These are phyloP conservation scores for Naganishia kalamii DNA, from an alignment of 768 basidiomycete species.

Conservation along the genomic window DNA sequence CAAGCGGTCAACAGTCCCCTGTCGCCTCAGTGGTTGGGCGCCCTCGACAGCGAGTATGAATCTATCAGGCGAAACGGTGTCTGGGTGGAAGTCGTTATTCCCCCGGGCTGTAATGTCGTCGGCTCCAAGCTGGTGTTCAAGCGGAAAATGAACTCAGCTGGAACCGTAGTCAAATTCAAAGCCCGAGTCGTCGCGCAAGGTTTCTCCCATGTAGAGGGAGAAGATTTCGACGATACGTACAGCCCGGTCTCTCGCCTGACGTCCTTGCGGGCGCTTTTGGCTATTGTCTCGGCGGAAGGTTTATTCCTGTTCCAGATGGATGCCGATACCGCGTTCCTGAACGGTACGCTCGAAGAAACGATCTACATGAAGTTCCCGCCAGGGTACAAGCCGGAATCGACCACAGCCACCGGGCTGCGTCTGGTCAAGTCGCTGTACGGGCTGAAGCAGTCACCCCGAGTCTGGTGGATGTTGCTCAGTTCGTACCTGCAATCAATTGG, in stretches of 20 bases:
- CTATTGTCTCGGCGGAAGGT: constrained; percentile 18
- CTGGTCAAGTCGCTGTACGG: constrained; percentile 23
- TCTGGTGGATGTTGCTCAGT: constrained; percentile 26
- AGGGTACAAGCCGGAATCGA: constrained; percentile 22
- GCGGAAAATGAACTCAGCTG: too few species aligned
- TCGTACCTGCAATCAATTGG: constrained; percentile 21
- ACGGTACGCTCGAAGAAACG: constrained; percentile 26
- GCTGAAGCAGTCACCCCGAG: constrained; percentile 26
- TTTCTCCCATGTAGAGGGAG: constrained; percentile 49
- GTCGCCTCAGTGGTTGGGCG: too few species aligned
- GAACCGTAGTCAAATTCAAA: too few species aligned
- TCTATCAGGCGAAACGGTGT: too few species aligned
- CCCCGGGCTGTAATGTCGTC: too few species aligned
- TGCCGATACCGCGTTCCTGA: constrained; percentile 35
- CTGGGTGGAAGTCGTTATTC: too few species aligned
- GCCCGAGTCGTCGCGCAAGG: constrained; percentile 52
- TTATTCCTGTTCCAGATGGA: constrained; percentile 30
- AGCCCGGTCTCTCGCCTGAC: constrained; percentile 38
- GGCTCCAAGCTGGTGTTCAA: too few species aligned
- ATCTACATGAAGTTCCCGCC: constrained; percentile 50
- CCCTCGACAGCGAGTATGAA: too few species aligned
- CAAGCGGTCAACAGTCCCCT: too few species aligned
- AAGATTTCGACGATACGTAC: constrained; percentile 50
- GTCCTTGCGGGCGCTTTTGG: constrained; percentile 23
- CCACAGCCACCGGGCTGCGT: too few species aligned